A percentile compares a stretch with the other conserved stretches of the same genome.
Evolutionary conservation across 1,284 basidiomycete species (phyloP).

Genomic region (Austroboletus novae-zelandiae): DNA sequence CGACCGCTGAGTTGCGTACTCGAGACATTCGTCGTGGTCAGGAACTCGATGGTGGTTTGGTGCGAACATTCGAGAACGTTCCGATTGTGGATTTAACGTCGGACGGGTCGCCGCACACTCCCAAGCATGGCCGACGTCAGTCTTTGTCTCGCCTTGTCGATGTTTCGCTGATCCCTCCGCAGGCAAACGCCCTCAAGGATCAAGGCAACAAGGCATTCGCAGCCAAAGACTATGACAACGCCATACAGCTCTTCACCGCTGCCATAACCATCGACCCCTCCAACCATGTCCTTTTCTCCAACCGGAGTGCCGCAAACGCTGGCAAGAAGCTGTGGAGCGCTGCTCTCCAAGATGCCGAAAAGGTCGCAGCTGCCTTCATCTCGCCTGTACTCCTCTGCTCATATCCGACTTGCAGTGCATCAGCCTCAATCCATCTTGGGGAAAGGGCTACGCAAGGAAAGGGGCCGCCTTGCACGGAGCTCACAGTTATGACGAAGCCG

Average conservation of each 20-base stretch:
- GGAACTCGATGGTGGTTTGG: neutral
- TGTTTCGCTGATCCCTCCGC: neutral
- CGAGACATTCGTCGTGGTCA: too few relatives aligned
- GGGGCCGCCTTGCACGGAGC: slow-evolving; percentile 94
- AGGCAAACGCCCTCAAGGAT: slow-evolving; percentile 77
- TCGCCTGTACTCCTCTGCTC: neutral
- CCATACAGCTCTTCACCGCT: slow-evolving; percentile 84
- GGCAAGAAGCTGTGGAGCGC: slow-evolving; percentile 78
- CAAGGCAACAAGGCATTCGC: slow-evolving; percentile 96
- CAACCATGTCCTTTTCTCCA: slow-evolving; percentile 92
- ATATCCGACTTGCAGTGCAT: slow-evolving; percentile 52
- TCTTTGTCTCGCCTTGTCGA: neutral
- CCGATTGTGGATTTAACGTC: neutral
- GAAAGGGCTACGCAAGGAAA: slow-evolving; percentile 91
- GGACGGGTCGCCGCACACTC: neutral
- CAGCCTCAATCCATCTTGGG: slow-evolving; percentile 78
- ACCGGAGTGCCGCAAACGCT: slow-evolving; percentile 86
- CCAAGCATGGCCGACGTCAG: slow-evolving; percentile 31
- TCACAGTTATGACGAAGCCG: slow-evolving; percentile 78
- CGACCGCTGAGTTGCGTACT: too few relatives aligned
- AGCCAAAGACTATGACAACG: slow-evolving; percentile 89
- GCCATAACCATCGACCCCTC: slow-evolving; percentile 82
- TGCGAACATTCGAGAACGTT: slow-evolving; percentile 34
- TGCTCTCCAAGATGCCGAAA: slow-evolving; percentile 88
- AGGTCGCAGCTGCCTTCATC: slow-evolving; percentile 47